phyloP scores from a whole-genome alignment of 2,329 filamentous ascomycete species.

The Aureobasidium sp. region DNA sequence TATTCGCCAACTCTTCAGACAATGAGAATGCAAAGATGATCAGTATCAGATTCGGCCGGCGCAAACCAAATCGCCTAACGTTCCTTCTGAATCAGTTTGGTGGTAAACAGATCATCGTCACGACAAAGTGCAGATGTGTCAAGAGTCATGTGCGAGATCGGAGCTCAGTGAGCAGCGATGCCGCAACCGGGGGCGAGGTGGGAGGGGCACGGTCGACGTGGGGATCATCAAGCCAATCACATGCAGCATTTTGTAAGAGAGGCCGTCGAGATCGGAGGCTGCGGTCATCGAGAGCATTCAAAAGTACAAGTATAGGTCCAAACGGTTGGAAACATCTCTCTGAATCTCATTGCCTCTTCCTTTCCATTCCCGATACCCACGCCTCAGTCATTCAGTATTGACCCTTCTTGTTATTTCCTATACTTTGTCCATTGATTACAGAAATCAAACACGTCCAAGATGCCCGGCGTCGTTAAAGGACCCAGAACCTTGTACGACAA shows the following conservation, averaged over 20 bases:
- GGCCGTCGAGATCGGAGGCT: constrained; percentile 6
- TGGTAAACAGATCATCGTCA: not conserved
- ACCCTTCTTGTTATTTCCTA: not conserved
- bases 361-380: not conserved
- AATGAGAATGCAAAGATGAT: not conserved
- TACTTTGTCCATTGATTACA: not conserved
- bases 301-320: constrained; percentile 6
- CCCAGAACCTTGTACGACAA: constrained; percentile 86
- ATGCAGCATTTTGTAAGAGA: not conserved
- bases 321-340: not conserved
- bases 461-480: constrained; percentile 28
- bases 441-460: constrained; percentile 13
- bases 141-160: not conserved
- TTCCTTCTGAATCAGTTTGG: not conserved
- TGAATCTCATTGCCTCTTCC: not conserved
- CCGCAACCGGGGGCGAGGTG: not conserved
- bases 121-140: not conserved
- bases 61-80: not conserved
- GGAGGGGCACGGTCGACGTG: not conserved
- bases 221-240: not conserved
- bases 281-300: constrained; percentile 1
- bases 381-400: not conserved
- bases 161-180: not conserved
- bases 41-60: not conserved
- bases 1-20: not conserved